phyloP scores from a whole-genome alignment of 2,329 filamentous ascomycete genomes.

The Alternaria arborescens region DNA sequence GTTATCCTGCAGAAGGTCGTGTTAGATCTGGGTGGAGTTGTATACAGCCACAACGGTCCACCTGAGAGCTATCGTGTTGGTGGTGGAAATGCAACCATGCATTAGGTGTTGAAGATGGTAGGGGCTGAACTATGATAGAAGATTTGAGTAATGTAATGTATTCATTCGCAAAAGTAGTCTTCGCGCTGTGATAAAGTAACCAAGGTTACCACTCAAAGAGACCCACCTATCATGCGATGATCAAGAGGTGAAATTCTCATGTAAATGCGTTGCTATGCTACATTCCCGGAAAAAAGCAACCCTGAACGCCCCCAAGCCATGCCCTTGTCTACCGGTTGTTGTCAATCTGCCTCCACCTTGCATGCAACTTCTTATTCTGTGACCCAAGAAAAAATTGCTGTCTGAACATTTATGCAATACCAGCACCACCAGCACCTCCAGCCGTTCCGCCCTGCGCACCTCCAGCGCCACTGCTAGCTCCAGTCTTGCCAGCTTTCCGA shows the following conservation, averaged over 20 bases:
- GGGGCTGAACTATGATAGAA: neutral
- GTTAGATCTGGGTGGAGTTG: slow-evolving; percentile 47
- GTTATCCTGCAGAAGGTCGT: slow-evolving; percentile 51
- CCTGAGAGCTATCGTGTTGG: slow-evolving; percentile 51
- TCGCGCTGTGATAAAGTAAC: neutral
- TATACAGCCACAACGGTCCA: slow-evolving; percentile 46
- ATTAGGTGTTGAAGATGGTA: neutral
- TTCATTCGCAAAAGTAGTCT: neutral
- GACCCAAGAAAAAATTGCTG: neutral
- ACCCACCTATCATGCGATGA: neutral
- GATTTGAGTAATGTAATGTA: neutral
- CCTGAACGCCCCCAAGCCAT: neutral
- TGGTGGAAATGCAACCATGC: slow-evolving; percentile 17
- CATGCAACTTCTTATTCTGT: neutral
- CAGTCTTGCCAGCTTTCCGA: slow-evolving; percentile 39
- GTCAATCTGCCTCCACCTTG: neutral
- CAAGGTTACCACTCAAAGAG: neutral
- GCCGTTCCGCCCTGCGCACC: slow-evolving; percentile 4
- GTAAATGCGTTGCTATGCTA: neutral
- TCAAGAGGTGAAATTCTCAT: neutral
- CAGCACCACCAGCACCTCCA: slow-evolving; percentile 19
- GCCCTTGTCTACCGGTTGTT: neutral
- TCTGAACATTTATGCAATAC: neutral
- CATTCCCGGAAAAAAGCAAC: neutral
- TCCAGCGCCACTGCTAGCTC: slow-evolving; percentile 8